Conservation (phyloP, 164 flowering plant species). For the Stephania cephalantha region DNA sequence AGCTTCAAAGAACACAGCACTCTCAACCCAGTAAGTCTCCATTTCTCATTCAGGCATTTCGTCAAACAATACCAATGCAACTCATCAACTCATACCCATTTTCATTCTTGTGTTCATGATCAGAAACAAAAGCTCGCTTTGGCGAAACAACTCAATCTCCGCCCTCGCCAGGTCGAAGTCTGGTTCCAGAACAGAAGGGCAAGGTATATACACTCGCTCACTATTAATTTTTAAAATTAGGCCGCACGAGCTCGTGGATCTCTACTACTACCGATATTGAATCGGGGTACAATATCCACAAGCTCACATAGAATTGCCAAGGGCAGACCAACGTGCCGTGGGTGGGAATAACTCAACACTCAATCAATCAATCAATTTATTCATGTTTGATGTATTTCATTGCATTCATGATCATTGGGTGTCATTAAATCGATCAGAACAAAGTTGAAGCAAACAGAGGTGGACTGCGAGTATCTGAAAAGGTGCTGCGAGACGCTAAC, state of each 20-base stretch:
- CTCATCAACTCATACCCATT: background rate
- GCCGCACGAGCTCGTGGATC: too few species aligned
- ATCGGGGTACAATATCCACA: too few species aligned
- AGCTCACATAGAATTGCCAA: too few species aligned
- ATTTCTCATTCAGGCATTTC: too few species aligned
- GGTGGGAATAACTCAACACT: too few species aligned
- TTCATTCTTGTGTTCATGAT: background rate
- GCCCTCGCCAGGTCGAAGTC: constrained; percentile 11
- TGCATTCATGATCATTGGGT: too few species aligned
- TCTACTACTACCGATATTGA: too few species aligned
- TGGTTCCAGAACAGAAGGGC: constrained; percentile 12
- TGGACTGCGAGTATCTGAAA: constrained; percentile 14
- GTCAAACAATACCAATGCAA: background rate
- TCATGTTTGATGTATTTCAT: too few species aligned
- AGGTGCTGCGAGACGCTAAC: constrained; percentile 13
- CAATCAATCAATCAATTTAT: background rate
- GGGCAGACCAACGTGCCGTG: too few species aligned
- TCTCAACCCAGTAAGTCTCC: constrained; percentile 71
- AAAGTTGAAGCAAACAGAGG: constrained; percentile 18
- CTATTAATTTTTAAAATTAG: too few species aligned
- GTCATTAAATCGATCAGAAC: background rate
- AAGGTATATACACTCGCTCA: background rate
- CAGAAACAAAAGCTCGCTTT: constrained; percentile 8
- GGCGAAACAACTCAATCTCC: constrained; percentile 7
- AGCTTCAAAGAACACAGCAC: constrained; percentile 91